Evolutionary conservation across 352 stramenopile genomes (phyloP).

Genomic region (Phytophthora cajani): DNA sequence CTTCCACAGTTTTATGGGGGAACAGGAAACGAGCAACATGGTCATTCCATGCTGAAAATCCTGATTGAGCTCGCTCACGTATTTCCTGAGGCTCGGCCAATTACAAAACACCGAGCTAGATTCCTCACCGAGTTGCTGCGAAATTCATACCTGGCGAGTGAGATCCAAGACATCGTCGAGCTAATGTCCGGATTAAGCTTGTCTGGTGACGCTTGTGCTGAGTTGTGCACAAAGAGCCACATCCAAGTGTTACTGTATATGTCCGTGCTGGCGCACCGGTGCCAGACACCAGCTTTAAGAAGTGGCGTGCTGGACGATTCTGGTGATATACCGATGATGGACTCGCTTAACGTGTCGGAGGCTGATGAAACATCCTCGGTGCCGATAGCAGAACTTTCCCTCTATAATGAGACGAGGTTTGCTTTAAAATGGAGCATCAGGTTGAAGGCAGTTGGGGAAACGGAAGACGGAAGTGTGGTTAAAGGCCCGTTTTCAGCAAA

Average conservation of each 20-base stretch:
- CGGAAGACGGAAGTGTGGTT: constrained; percentile 24
- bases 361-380: constrained; percentile 52
- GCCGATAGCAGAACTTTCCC: constrained; percentile 71
- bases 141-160: constrained; percentile 55
- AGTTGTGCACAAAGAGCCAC: constrained; percentile 61
- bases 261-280: constrained; percentile 63
- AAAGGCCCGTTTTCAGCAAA: constrained; percentile 62
- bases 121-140: constrained; percentile 62
- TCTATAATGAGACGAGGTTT: constrained; percentile 68
- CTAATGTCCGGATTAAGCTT: constrained; percentile 64
- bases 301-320: constrained; percentile 32
- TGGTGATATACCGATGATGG: constrained; percentile 76
- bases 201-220: constrained; percentile 42
- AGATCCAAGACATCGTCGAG: constrained; percentile 74
- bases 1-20: constrained; percentile 29
- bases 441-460: constrained; percentile 26
- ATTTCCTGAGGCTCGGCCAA: constrained; percentile 59
- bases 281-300: constrained; percentile 8
- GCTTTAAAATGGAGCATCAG: constrained; percentile 73
- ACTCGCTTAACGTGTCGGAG: constrained; percentile 57
- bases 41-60: constrained; percentile 72
- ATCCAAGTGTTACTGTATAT: constrained; percentile 74
- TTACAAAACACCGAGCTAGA: constrained; percentile 50
- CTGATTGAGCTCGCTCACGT: constrained; percentile 68
- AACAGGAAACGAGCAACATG: constrained; percentile 49